Evolutionary conservation across 192 early-diverging fungal species (phyloP), one percentile per base, ranked within the genome.

Genomic region (Diversispora eburnea): DNA sequence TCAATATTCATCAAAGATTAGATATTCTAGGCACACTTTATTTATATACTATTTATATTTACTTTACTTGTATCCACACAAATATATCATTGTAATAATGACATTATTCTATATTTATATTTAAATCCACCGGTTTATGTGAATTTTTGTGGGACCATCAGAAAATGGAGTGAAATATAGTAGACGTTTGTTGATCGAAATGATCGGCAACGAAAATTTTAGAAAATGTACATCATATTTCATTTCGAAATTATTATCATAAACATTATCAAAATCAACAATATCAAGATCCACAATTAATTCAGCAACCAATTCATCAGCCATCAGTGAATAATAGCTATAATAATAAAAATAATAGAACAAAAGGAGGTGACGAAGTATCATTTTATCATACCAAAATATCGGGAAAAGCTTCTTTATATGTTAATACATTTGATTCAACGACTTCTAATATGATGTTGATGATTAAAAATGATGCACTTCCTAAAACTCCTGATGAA

Each of bases 1-100:
- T 60, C 54, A 81, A 19, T 69, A 6, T 91, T 91, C 60, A 89
- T 93, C 42, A 76, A 84, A 20, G 80, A 82, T n/a, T n/a, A n/a
- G n/a, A n/a, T n/a, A n/a, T n/a, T n/a, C n/a, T n/a, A n/a, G n/a
- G n/a, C n/a, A n/a, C n/a, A n/a, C n/a, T n/a, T n/a, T n/a, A n/a
- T n/a, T n/a, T n/a, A n/a, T n/a, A n/a, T n/a, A n/a, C n/a, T n/a
- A n/a, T n/a, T n/a, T n/a, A 15, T 82, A 46, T 83, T 82, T 71
- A 80, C 75, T 20, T 60, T 5, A 42, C 51, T 17, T 0, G 3
- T 3, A 52, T 52, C 0, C 9, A 52, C 10, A 13, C 8, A 13
- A 8, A 52, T 52, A 8, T 52, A 13, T 52, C 51, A 17, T 52
- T 17, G 10, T 52, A 17, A 4, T 52, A 52, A 17, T 3, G 10